These are phyloP conservation scores for Dryas drummondii DNA, from an alignment of 306 rosid species.

Conservation along the genomic window DNA sequence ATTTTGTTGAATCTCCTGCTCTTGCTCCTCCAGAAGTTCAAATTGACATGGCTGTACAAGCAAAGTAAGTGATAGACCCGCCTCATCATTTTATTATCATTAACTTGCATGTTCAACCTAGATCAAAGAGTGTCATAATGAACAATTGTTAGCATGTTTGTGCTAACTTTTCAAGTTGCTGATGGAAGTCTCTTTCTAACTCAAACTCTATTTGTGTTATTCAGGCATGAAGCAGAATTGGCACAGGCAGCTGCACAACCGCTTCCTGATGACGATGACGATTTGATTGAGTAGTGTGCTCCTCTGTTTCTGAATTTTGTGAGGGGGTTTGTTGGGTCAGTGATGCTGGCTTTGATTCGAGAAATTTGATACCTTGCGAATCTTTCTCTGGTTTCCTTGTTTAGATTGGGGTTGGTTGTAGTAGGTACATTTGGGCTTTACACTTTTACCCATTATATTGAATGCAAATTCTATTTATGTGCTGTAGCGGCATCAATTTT, in stretches of 20 bases:
- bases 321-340: neutral
- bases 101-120: neutral
- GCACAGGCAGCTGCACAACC: constrained; percentile 15
- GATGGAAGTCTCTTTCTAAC: too few species aligned
- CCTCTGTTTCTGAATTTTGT: neutral
- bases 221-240: constrained; percentile 27
- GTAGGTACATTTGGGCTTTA: too few species aligned
- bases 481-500: too few species aligned
- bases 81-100: neutral
- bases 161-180: too few species aligned
- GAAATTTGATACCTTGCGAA: neutral
- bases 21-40: constrained; percentile 38
- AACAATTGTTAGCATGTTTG: neutral
- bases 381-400: neutral
- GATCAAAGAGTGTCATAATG: neutral
- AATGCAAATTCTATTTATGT: too few species aligned
- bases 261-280: constrained; percentile 28
- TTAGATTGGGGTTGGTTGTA: too few species aligned
- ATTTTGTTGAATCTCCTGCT: constrained; percentile 35
- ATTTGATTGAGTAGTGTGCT: neutral
- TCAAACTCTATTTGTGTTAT: too few species aligned
- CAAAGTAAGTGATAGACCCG: constrained; percentile 13
- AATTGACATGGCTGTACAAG: constrained; percentile 32
- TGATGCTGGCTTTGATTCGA: too few species aligned
- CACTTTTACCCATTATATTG: too few species aligned